Evolutionary conservation across 2,329 filamentous ascomycete genomes (phyloP).

Genomic region (Nakataea oryzae): DNA sequence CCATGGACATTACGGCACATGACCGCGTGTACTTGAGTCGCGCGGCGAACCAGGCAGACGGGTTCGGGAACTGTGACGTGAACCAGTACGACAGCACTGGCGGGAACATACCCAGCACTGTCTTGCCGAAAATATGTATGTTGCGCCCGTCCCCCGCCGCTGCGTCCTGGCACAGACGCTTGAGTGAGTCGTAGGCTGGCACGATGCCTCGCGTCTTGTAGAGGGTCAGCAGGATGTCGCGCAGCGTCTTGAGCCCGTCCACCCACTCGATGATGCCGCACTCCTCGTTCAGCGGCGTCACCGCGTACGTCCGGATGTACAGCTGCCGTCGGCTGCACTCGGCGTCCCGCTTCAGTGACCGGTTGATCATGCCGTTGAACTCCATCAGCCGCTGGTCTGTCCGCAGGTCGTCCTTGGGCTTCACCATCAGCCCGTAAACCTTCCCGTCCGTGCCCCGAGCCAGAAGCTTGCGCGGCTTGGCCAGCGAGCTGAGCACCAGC

Average conservation of each 20-base stretch:
- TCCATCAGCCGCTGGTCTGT: constrained; percentile 99
- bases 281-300: constrained; percentile 94
- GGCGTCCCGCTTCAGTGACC: constrained; percentile 81
- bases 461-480: constrained; percentile 82
- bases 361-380: constrained; percentile 97
- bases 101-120: constrained; percentile 57
- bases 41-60: constrained; percentile 83
- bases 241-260: constrained; percentile 84
- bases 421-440: constrained; percentile 83
- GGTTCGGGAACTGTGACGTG: constrained; percentile 85
- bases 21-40: constrained; percentile 85
- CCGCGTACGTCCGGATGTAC: constrained; percentile 94
- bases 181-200: constrained; percentile 60
- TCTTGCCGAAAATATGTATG: constrained; percentile 59
- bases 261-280: constrained; percentile 99
- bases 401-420: constrained; percentile 93
- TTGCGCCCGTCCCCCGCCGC: constrained; percentile 42
- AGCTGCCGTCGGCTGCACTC: constrained; percentile 84
- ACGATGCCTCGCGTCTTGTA: constrained; percentile 66
- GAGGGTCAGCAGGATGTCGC: constrained; percentile 75
- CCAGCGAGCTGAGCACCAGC: constrained; percentile 78
- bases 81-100: constrained; percentile 91
- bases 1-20: constrained; percentile 98
- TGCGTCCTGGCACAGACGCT: constrained; percentile 53
- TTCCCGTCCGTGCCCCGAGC: constrained; percentile 84